Evolutionary conservation across 1,284 basidiomycete species (phyloP).

Genomic region (Marasmius oreades): DNA sequence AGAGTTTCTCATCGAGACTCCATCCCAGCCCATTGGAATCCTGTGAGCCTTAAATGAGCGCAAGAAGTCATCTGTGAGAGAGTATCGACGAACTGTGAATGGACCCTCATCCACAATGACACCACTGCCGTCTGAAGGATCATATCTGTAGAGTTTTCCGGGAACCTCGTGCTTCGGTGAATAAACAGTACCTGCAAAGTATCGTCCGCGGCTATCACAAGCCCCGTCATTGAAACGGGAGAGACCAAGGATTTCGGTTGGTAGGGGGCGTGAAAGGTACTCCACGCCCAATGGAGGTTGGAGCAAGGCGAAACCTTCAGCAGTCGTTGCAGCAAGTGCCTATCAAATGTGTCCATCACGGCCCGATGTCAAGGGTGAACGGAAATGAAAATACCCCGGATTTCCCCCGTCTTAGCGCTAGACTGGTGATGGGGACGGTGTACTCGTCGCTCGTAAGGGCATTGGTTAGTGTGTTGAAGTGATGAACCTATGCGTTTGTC

Average conservation of each 20-base stretch:
- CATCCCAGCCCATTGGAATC: conserved; percentile 66
- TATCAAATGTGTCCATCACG: conserved; percentile 9
- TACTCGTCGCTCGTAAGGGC: conserved; percentile 44
- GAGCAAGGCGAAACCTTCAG: conserved; percentile 44
- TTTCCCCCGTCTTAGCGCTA: conserved; percentile 44
- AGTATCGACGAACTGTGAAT: conserved; percentile 48
- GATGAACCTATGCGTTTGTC: conserved; percentile 41
- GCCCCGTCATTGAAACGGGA: conserved; percentile 70
- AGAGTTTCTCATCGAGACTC: conserved; percentile 56
- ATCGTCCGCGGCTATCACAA: conserved; percentile 60
- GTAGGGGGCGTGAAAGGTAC: conserved; percentile 49
- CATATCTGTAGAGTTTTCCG: conserved; percentile 58
- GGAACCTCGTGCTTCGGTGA: conserved; percentile 46
- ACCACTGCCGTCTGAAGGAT: conserved; percentile 43
- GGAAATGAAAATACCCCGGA: conserved; percentile 36
- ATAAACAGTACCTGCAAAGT: conserved; percentile 60
- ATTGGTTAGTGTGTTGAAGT: conserved; percentile 40
- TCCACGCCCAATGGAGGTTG: conserved; percentile 31
- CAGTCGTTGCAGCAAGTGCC: conserved; percentile 55
- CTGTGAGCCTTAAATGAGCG: conserved; percentile 27
- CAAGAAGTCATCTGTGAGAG: conserved; percentile 8
- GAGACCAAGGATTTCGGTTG: conserved; percentile 33
- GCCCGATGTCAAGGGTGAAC: conserved; percentile 1
- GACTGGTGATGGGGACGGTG: conserved; percentile 49
- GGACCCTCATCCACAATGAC: conserved; percentile 57